Percentiles rank a stretch among this genome's conserved stretches.
Evolutionary conservation across 768 basidiomycete genomes (phyloP).

Genomic region (Podaxis sp.): DNA sequence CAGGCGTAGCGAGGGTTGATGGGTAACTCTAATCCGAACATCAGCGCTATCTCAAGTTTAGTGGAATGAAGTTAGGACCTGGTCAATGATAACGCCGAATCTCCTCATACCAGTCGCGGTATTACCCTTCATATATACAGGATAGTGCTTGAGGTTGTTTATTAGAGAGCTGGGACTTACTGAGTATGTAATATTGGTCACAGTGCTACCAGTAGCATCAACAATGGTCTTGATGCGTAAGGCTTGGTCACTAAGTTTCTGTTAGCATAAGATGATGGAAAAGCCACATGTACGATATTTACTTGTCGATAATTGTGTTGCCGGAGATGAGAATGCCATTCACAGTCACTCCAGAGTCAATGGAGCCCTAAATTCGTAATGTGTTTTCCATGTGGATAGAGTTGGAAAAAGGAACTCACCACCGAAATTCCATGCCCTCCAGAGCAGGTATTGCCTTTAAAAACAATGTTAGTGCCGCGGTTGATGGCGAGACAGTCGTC

Average conservation of each 20-base stretch:
- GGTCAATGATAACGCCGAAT: slow-evolving; percentile 62
- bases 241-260: slow-evolving; percentile 40
- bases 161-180: slow-evolving; percentile 25
- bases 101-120: slow-evolving; percentile 43
- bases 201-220: slow-evolving; percentile 41
- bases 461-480: slow-evolving; percentile 39
- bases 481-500: slow-evolving; percentile 66
- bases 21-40: slow-evolving; percentile 52
- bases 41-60: background rate
- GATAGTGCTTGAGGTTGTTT: background rate
- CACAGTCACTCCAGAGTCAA: slow-evolving; percentile 44
- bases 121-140: slow-evolving; percentile 39
- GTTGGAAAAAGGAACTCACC: slow-evolving; percentile 32
- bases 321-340: slow-evolving; percentile 43
- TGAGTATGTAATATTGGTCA: slow-evolving; percentile 48
- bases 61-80: slow-evolving; percentile 29
- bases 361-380: slow-evolving; percentile 46
- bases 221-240: slow-evolving; percentile 62
- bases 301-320: slow-evolving; percentile 60
- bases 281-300: background rate
- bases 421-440: slow-evolving; percentile 68
- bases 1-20: slow-evolving; percentile 46
- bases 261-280: background rate
- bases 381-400: background rate
- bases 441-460: slow-evolving; percentile 52